Evolutionary conservation across 352 stramenopile genomes (phyloP).

Genomic region (Phytophthora uliginosa): DNA sequence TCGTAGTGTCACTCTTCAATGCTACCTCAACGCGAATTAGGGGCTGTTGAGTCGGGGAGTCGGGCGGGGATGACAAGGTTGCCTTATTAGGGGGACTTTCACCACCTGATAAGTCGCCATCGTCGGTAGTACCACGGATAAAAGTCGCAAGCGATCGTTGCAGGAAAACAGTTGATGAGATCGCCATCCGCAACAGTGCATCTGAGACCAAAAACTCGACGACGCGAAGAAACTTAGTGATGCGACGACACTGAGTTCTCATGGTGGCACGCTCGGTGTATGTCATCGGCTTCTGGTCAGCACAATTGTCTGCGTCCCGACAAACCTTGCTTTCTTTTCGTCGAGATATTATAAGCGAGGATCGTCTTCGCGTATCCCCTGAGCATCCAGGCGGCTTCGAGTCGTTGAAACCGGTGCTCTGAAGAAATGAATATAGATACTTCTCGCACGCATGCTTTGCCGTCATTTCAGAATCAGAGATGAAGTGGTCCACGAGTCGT

Average conservation of each 20-base stretch:
- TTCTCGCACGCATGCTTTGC: slow-evolving; percentile 73
- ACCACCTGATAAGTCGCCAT: slow-evolving; percentile 1
- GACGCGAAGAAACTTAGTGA: slow-evolving; percentile 93
- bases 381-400: slow-evolving; percentile 3
- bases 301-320: slow-evolving; percentile 15
- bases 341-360: slow-evolving; percentile 19
- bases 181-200: slow-evolving; percentile 77
- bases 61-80: slow-evolving; percentile 16
- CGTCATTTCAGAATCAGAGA: slow-evolving; percentile 62
- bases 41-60: neutral
- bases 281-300: slow-evolving; percentile 81
- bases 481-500: slow-evolving; percentile 66
- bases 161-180: slow-evolving; percentile 62
- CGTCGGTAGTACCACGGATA: slow-evolving; percentile 18
- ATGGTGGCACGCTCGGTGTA: slow-evolving; percentile 96
- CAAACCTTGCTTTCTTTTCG: slow-evolving; percentile 19
- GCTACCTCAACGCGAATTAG: slow-evolving; percentile 85
- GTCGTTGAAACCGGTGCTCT: slow-evolving; percentile 69
- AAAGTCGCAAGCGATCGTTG: slow-evolving; percentile 56
- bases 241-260: slow-evolving; percentile 90
- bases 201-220: slow-evolving; percentile 93
- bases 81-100: neutral
- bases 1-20: slow-evolving; percentile 15
- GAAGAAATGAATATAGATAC: slow-evolving; percentile 67
- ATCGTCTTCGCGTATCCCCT: slow-evolving; percentile 13